Evolutionary conservation across 805 yeast species (phyloP), one percentile per base, ranked within the genome.

Genomic region (Candida germanica): DNA sequence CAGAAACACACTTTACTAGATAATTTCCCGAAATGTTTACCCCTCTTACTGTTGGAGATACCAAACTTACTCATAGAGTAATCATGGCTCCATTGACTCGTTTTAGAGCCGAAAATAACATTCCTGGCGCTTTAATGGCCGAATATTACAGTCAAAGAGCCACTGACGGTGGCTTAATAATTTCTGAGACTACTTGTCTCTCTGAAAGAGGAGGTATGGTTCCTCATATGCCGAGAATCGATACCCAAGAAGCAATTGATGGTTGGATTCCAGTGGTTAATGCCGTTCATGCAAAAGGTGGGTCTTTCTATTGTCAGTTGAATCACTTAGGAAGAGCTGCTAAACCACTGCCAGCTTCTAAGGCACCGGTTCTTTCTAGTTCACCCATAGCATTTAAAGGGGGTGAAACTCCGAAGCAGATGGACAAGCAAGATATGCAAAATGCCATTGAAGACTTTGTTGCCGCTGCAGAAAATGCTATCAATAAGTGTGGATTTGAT

Each of bases 301-400:
- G 79, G 0, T 62, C 52, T 29, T 52, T 68, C 2, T 60, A 71
- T 33, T 51, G 69, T 19, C 85, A 79, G 58, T 43, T 80, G 26
- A 77, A 80, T 79, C 64, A 60, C 12, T 50, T 75, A 15, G 81
- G 80, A 18, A 56, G 77, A 36, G 62, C 55, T 29, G 61, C 53
- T 14, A 44, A 38, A 13, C 53, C 59, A 12, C 36, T 36, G 3
- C 22, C 21, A 3, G 26, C 12, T 21, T 25, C 11, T 7, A 8
- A 9, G 9, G 31, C 9, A 18, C 6, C 11, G 18, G 16, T 9
- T 12, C 8, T 8, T 16, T 24, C 24, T 3, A 16, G 17, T 26
- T 18, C 29, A 9, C 3, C 12, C 8, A 18, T 33, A 3, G 7
- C 18, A 16, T 9, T 33, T 12, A 7, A 8, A 3, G 23, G 23